Conservation (phyloP, 1,139 yeast genomes). For the Pichia sp. region DNA sequence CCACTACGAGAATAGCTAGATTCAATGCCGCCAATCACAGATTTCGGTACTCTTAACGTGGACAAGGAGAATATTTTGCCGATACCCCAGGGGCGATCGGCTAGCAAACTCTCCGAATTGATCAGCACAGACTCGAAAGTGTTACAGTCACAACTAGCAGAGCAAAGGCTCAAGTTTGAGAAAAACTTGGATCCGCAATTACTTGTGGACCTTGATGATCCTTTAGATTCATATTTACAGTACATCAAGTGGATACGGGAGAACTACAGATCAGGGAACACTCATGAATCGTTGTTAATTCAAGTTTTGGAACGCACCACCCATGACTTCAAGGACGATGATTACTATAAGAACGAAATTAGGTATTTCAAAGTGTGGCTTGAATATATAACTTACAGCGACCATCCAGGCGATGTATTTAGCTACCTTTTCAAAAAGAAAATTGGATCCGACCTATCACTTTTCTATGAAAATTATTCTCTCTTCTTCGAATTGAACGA, state of each 20-base stretch:
- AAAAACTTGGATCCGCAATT: conserved; percentile 36
- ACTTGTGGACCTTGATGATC: conserved; percentile 63
- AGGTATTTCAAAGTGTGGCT: conserved; percentile 80
- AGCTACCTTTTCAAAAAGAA: conserved; percentile 67
- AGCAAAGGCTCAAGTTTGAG: conserved; percentile 37
- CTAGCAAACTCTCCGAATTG: conserved; percentile 48
- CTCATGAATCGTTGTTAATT: conserved; percentile 63
- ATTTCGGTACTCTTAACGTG: conserved; percentile 54
- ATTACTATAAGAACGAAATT: conserved; percentile 73
- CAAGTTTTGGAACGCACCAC: conserved; percentile 69
- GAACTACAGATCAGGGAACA: conserved; percentile 64
- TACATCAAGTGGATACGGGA: conserved; percentile 73
- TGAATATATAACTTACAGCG: conserved; percentile 64
- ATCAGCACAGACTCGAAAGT: conserved; percentile 34
- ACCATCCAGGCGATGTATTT: conserved; percentile 69
- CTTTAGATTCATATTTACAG: conserved; percentile 65
- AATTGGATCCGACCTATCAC: conserved; percentile 64
- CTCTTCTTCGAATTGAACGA: conserved; percentile 52
- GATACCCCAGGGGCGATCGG: conserved; percentile 66
- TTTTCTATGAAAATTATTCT: conserved; percentile 81
- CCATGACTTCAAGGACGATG: conserved; percentile 58
- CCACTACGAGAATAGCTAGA: not conserved
- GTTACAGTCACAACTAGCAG: conserved; percentile 32
- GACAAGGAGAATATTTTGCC: conserved; percentile 83
- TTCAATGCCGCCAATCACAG: conserved; percentile 26